Percentiles rank a stretch among this genome's conserved stretches.
These are phyloP conservation scores for Pyricularia sp. DNA, from an alignment of 2,329 filamentous ascomycete genomes.

Conservation along the genomic window DNA sequence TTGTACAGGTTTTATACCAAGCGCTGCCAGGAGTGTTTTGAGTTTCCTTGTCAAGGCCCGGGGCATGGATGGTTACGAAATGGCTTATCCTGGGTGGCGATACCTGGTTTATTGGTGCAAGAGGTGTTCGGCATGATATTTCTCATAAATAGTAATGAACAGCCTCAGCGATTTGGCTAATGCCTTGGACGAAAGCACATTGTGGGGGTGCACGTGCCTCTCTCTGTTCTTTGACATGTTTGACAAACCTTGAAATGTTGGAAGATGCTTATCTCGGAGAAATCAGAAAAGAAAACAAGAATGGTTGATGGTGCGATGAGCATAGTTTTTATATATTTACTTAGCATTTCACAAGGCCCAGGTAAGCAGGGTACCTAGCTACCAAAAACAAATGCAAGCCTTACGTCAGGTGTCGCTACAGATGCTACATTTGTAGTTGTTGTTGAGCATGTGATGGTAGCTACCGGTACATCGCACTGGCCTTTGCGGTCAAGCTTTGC, in stretches of 20 bases:
- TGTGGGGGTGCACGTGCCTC: neutral
- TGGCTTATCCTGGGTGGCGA: constrained; percentile 2
- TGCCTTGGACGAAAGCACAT: neutral
- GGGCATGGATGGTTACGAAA: neutral
- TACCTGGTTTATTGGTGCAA: neutral
- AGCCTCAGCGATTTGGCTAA: neutral
- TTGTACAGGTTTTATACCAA: neutral
- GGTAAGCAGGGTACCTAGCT: no score
- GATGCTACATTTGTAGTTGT: no score
- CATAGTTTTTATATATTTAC: no score
- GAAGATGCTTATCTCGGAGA: neutral
- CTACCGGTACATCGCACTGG: no score
- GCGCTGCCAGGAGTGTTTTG: neutral
- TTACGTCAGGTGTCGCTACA: no score
- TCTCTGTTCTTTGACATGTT: no score
- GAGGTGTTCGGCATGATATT: constrained; percentile 1
- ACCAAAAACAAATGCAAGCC: no score
- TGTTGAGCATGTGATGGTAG: no score
- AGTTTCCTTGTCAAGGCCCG: neutral
- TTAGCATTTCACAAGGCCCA: no score
- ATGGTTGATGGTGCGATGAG: neutral
- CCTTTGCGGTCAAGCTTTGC: no score
- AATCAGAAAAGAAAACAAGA: neutral
- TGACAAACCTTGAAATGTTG: neutral
- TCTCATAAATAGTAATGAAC: constrained; percentile 1